phyloP scores from a whole-genome alignment of 2,329 filamentous ascomycete species.

The Talaromyces sp. region DNA sequence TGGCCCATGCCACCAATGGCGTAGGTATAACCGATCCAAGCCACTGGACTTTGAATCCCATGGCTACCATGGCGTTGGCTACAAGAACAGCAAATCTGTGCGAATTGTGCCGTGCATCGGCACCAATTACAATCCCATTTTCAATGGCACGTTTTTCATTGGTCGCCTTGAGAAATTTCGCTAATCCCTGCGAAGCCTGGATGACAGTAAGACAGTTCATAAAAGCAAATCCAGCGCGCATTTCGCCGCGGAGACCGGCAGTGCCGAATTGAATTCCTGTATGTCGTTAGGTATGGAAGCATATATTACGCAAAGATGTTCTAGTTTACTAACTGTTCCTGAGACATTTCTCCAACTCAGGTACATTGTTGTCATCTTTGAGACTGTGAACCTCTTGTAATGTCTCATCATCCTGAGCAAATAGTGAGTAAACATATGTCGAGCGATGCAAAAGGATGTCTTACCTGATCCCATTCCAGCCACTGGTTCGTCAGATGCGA shows the following conservation, averaged over 20 bases:
- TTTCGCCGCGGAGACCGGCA: conserved; percentile 60
- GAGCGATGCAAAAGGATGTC: background rate
- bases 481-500: conserved; percentile 51
- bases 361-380: conserved; percentile 43
- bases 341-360: conserved; percentile 54
- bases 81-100: conserved; percentile 59
- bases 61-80: conserved; percentile 57
- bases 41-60: conserved; percentile 59
- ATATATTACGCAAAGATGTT: background rate
- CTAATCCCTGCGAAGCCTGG: conserved; percentile 63
- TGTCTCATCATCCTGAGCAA: conserved; percentile 48
- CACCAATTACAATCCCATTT: conserved; percentile 57
- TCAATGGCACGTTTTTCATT: conserved; percentile 39
- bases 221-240: conserved; percentile 63
- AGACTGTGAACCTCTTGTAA: conserved; percentile 54
- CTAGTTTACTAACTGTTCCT: conserved; percentile 41
- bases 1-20: conserved; percentile 61
- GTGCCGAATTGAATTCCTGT: conserved; percentile 60
- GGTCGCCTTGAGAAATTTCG: conserved; percentile 54
- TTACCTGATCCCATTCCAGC: conserved; percentile 56
- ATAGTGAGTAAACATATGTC: background rate
- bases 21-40: conserved; percentile 57
- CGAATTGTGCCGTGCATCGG: conserved; percentile 63
- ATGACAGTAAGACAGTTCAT: conserved; percentile 60
- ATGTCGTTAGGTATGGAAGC: background rate